Conservation (phyloP, 768 basidiomycete species). For the Auriscalpium orientale region DNA sequence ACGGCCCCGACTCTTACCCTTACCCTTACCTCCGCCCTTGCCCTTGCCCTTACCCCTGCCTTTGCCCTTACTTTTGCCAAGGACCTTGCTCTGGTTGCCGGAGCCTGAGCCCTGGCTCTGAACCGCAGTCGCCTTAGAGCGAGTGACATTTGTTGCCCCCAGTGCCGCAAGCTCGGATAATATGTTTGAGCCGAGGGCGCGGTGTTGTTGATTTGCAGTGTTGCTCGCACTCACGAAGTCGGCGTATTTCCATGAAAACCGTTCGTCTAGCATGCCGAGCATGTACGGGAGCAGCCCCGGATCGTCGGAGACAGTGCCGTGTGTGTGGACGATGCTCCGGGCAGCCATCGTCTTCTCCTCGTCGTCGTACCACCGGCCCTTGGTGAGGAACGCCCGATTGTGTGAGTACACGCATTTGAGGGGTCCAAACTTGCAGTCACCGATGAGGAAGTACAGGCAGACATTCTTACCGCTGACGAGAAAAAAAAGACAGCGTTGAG, state of each 20-base stretch:
- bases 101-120: no score
- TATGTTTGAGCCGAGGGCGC: no score
- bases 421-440: slow-evolving; percentile 30
- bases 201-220: background rate
- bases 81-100: no score
- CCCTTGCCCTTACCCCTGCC: background rate
- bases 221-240: slow-evolving; percentile 1
- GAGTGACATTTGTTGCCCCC: no score
- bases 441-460: slow-evolving; percentile 35
- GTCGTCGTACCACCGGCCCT: slow-evolving; percentile 39
- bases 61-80: background rate
- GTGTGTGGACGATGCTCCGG: background rate
- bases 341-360: background rate
- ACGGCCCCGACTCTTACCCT: background rate
- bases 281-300: slow-evolving; percentile 2
- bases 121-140: no score
- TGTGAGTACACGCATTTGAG: slow-evolving; percentile 42
- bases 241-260: background rate
- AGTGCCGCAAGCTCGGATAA: no score
- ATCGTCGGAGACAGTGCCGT: background rate
- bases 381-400: slow-evolving; percentile 35
- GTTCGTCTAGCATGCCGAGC: background rate
- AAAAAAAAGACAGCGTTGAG: background rate
- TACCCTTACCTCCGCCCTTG: background rate
- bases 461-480: slow-evolving; percentile 43